Evolutionary conservation across 805 yeast species (phyloP).

Genomic region (Metschnikowia dekortorum): DNA sequence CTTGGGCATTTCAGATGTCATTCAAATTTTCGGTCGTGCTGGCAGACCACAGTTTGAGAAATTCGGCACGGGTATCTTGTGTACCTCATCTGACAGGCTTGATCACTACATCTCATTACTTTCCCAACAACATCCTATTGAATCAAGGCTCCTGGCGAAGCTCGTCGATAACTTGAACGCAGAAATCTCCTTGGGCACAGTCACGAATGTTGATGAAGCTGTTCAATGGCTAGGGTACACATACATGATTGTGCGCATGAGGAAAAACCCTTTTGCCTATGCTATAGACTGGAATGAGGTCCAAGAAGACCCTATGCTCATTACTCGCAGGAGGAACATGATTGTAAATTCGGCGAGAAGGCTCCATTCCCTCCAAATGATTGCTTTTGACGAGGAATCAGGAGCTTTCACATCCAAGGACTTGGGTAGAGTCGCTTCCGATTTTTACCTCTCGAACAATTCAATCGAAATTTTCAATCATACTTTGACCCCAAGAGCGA

Average conservation of each 20-base stretch:
- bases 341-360: slow-evolving; percentile 75
- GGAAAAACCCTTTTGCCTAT: slow-evolving; percentile 86
- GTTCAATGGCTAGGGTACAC: slow-evolving; percentile 98
- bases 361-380: slow-evolving; percentile 87
- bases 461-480: slow-evolving; percentile 87
- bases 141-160: slow-evolving; percentile 71
- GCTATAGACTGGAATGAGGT: slow-evolving; percentile 88
- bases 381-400: slow-evolving; percentile 81
- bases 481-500: slow-evolving; percentile 75
- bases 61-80: slow-evolving; percentile 86
- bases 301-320: slow-evolving; percentile 74
- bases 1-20: slow-evolving; percentile 91
- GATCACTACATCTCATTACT: slow-evolving; percentile 86
- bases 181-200: slow-evolving; percentile 92
- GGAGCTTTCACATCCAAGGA: slow-evolving; percentile 81
- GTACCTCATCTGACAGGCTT: slow-evolving; percentile 75
- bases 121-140: slow-evolving; percentile 95
- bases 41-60: slow-evolving; percentile 97
- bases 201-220: slow-evolving; percentile 90
- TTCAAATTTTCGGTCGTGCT: slow-evolving; percentile 98
- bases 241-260: slow-evolving; percentile 89
- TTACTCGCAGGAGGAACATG: slow-evolving; percentile 70
- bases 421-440: slow-evolving; percentile 91
- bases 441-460: slow-evolving; percentile 79
- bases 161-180: slow-evolving; percentile 93